Base-by-base conservation (phyloP, 805 yeast genomes). In the Candida verbasci region DNA sequence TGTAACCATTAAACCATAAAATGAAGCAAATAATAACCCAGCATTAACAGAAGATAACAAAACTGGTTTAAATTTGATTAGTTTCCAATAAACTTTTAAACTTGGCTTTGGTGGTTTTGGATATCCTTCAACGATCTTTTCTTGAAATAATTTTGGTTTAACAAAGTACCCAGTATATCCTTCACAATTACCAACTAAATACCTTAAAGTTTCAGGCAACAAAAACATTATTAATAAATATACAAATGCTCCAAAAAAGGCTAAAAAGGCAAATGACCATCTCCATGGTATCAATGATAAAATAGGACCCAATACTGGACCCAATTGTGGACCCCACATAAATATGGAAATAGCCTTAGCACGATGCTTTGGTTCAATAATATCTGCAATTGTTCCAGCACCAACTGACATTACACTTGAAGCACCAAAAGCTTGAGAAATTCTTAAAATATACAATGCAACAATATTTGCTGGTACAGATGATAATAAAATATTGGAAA, bases 1-100 rank as follows among this genome's bases (percentile, higher is more conserved):
- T 1, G 76, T 70, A 9, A 76, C 74, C 42, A 71, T 69, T 41
- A 76, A 60, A 1, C 70, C 78, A 42, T 76, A 76, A 45, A 74
- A 76, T 14, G 72, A 60, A 3, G 80, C 74, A 55, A 76, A 76
- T n/a, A 74, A 44, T 4, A 76, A 46, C 1, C 75, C 77, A 3
- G 76, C 66, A 24, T 69, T 65, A 6, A 73, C 29, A 0, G 79
- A 69, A 32, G 73, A 64, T 5, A 74, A 37, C 1, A 67, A 34
- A 0, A 75, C 71, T 1, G 79, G 78, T n/a, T 51, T 50, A 34
- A 60, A 66, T 29, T 52, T 57, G 3, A 73, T 18, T 32, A 73
- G 50, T 6, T 46, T 49, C 52, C 60, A 57, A 40, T 65, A 72
- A 4, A 49, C 53, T 22, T 46, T 53, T 3, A 70, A 31, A 14